Evolutionary conservation across 805 yeast genomes (phyloP).

Genomic region (Ogataea glucozyma): DNA sequence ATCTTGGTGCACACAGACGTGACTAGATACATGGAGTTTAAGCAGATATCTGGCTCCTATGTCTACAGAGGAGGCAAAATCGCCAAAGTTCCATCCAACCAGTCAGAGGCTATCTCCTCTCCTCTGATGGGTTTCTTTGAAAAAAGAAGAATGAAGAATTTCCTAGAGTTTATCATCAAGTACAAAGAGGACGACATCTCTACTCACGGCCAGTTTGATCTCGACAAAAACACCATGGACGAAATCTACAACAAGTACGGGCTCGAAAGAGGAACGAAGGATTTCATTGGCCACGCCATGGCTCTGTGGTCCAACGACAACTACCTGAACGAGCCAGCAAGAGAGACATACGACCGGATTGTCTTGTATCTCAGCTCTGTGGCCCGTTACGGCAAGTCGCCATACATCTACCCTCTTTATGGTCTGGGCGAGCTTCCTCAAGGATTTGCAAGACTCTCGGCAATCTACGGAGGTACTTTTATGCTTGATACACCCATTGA

Average conservation of each 20-base stretch:
- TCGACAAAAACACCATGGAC: constrained; percentile 88
- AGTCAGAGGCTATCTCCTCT: constrained; percentile 85
- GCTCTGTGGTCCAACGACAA: constrained; percentile 94
- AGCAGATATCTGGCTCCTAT: constrained; percentile 93
- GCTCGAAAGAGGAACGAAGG: constrained; percentile 88
- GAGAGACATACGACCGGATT: constrained; percentile 87
- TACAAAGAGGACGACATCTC: constrained; percentile 76
- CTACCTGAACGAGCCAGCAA: constrained; percentile 83
- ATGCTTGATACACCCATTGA: constrained; percentile 97
- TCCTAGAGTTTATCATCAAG: constrained; percentile 81
- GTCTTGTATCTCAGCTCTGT: constrained; percentile 85
- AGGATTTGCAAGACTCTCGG: constrained; percentile 95
- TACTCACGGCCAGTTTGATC: constrained; percentile 83
- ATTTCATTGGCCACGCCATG: constrained; percentile 98
- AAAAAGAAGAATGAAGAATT: constrained; percentile 90
- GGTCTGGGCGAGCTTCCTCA: constrained; percentile 99
- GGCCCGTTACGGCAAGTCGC: constrained; percentile 94
- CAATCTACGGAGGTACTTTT: constrained; percentile 97
- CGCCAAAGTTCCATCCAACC: constrained; percentile 93
- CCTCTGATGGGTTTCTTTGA: constrained; percentile 96
- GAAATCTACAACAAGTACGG: constrained; percentile 89
- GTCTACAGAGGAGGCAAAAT: constrained; percentile 88
- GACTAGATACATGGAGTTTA: constrained; percentile 92
- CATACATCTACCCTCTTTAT: constrained; percentile 92
- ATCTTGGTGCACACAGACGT: constrained; percentile 95